Conservation (phyloP, 352 stramenopile species). For the Proteromonas lacertae region DNA sequence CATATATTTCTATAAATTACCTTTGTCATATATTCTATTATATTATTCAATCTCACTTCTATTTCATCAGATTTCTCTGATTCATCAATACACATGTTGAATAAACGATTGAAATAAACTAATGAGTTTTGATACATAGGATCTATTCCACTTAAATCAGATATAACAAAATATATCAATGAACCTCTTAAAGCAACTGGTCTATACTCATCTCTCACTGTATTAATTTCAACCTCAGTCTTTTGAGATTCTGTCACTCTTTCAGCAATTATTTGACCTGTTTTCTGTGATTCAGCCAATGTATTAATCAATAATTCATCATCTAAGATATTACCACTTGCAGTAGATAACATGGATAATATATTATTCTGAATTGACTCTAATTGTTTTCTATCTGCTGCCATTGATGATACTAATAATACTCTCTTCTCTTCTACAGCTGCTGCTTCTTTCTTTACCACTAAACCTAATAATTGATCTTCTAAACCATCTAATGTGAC, state of each 20-base stretch:
- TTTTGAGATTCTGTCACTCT: slow-evolving; percentile 46
- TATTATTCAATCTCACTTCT: slow-evolving; percentile 20
- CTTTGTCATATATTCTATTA: slow-evolving; percentile 47
- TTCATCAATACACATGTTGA: slow-evolving; percentile 41
- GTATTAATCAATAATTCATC: slow-evolving; percentile 32
- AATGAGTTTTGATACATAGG: slow-evolving; percentile 82
- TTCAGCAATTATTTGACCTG: slow-evolving; percentile 19
- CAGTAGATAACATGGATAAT: slow-evolving; percentile 49
- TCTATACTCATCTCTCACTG: slow-evolving; percentile 36
- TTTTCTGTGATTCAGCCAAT: slow-evolving; percentile 16
- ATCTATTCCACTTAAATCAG: slow-evolving; percentile 48
- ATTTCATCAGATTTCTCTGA: slow-evolving; percentile 11
- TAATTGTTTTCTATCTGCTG: slow-evolving; percentile 52
- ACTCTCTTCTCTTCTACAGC: slow-evolving; percentile 72
- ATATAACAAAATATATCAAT: slow-evolving; percentile 74
- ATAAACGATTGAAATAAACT: slow-evolving; percentile 51
- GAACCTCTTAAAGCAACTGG: slow-evolving; percentile 44
- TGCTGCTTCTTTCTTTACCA: slow-evolving; percentile 46
- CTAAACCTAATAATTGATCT: slow-evolving; percentile 47
- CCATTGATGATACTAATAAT: slow-evolving; percentile 52
- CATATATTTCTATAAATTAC: slow-evolving; percentile 73
- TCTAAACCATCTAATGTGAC: slow-evolving; percentile 64
- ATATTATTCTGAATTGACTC: slow-evolving; percentile 63
- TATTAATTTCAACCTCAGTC: slow-evolving; percentile 52
- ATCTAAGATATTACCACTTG: slow-evolving; percentile 51